phyloP scores from a whole-genome alignment of 1,284 basidiomycete genomes.

The Apiotrichum sp. region DNA sequence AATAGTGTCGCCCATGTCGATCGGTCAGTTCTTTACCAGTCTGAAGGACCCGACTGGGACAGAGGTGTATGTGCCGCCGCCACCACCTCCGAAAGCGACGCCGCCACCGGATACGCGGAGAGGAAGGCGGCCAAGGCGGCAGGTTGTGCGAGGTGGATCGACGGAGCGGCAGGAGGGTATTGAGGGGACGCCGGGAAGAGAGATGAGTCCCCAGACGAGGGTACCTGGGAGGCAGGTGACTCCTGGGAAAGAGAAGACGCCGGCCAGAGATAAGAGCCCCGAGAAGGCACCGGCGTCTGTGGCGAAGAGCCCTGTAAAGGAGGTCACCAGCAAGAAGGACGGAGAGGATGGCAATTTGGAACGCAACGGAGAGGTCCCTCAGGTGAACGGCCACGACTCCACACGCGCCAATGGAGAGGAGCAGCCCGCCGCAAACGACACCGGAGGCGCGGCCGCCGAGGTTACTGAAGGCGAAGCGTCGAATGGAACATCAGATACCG shows the following conservation, averaged over 20 bases:
- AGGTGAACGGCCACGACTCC: not conserved
- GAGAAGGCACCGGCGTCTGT: not conserved
- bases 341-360: not conserved
- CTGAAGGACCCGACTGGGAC: constrained; percentile 59
- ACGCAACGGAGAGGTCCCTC: not conserved
- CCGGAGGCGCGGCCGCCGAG: no score
- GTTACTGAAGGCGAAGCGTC: not conserved
- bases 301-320: not conserved
- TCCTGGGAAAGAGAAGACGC: no score
- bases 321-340: not conserved
- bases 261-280: not conserved
- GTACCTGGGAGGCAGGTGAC: no score
- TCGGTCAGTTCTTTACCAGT: constrained; percentile 69
- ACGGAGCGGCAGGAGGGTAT: not conserved
- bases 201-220: no score
- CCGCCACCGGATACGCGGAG: not conserved
- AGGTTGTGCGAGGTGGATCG: not conserved
- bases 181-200: no score
- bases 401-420: not conserved
- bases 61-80: not conserved
- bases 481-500: no score
- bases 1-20: constrained; percentile 56
- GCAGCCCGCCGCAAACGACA: not conserved
- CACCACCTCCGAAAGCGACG: not conserved
- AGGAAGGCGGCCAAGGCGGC: no score